Base-by-base conservation (phyloP, 2,329 filamentous ascomycete genomes). In the Lasiodiplodia hormozganensis region DNA sequence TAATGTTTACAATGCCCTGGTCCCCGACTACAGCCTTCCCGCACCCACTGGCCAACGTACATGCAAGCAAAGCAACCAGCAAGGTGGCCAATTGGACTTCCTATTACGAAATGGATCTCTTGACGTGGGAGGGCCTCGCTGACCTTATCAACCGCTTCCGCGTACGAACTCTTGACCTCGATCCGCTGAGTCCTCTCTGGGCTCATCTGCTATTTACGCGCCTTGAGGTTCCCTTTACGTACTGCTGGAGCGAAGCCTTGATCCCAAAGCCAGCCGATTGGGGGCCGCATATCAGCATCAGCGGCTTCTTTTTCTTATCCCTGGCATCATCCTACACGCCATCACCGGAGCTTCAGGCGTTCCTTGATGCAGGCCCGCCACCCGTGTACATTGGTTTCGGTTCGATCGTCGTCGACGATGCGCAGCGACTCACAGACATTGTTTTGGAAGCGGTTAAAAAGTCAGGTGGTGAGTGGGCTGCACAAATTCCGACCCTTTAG, bases 1-100 rank as follows among this genome's bases (percentile, higher is more conserved):
- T 97, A 79, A 96, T 97, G 92, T 97, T 97, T 81, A 97, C 94
- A 69, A 91, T 94, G 68, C 92, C 92, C 0, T 94, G 92, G 74
- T 92, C 89, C 0, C 91, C 92, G 0, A 94, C 92, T 0, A 86
- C 89, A 67, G 85, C 87, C 0, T 95, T 95, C 71, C 91, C 92
- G 0, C 92, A 95, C 75, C 92, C 92, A 0, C 77, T 95, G 57
- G 91, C 92, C 14, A 93, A 89, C 74, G 90, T 95, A 77, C 91
- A 90, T 74, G 86, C 86, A 69, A 88, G 86, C 18, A 92, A 93
- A 71, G 86, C 92, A 12, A 90, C 94, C 73, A 84, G 87, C 1
- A 88, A 87, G 23, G 92, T 92, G 75, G 88, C 90, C 14, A 96
- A 95, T 77, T 95, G 76, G 91, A 88, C 2, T 95, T 94, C 75